Base-by-base conservation (phyloP, 768 basidiomycete genomes). In the Macrolepiota fuliginosa region DNA sequence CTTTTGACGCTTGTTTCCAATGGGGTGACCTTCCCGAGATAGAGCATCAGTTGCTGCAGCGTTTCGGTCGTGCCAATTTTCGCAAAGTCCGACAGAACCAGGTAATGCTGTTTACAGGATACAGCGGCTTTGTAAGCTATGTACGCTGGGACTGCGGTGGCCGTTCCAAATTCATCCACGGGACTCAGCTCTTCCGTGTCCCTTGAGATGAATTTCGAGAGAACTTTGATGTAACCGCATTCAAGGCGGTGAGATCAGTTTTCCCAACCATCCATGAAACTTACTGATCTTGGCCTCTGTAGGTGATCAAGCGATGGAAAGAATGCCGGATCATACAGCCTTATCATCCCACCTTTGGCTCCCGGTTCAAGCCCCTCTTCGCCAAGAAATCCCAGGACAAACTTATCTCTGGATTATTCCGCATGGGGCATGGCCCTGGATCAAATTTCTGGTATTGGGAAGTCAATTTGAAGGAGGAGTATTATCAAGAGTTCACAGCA, bases 401-500 rank as follows among this genome's bases (percentile, higher is more conserved):
- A 9, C 15, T n/a, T 12, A 27, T 27, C 10, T 54, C 53, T 6
- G n/a, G 11, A 12, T 0, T 54, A 35, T 54, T n/a, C 15, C 6
- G 24, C n/a, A 7, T 54, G 12, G 53, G 53, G 19, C 53, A 22
- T 22, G 53, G 53, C 17, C 6, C 4, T 3, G 36, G 36, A 15
- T 54, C 53, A 11, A 17, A 6, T 19, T 54, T 54, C 53, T 54
- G 53, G 53, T 54, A 54, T 12, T 37, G 35, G 53, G 53, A 54
- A 12, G 9, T 54, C 11, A 37, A 54, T 24, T 36, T 17, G n/a
- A 5, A 36, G 11, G 6, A 6, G 4, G 19, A 32, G 19, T 36
- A 12, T 15, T 54, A 36, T 24, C 35, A 22, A 4, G 17, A 37
- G 4, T 36, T 54, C 35, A 12, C n/a, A 11, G 19, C 53, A 11